Evolutionary conservation across 768 basidiomycete species (phyloP).

Genomic region (Collybia sordida): DNA sequence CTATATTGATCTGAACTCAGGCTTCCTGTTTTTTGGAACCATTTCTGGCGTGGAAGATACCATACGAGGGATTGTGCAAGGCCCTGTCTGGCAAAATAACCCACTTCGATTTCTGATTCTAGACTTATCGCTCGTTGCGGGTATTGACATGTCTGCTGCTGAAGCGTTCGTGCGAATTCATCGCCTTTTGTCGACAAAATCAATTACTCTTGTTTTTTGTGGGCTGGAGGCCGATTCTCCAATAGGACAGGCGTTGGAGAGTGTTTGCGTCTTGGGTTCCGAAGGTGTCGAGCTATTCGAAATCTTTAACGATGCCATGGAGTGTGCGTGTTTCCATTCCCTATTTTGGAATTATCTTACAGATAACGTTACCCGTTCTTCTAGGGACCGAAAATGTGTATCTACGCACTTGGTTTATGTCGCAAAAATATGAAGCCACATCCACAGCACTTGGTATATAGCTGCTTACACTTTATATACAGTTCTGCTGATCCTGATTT

Average conservation of each 20-base stretch:
- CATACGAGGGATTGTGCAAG: slow-evolving; percentile 73
- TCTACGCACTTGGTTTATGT: slow-evolving; percentile 74
- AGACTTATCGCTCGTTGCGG: slow-evolving; percentile 82
- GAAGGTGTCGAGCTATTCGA: slow-evolving; percentile 80
- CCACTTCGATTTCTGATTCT: slow-evolving; percentile 90
- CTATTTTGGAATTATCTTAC: background rate
- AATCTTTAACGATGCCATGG: slow-evolving; percentile 87
- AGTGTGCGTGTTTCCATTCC: slow-evolving; percentile 58
- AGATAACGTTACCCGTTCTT: background rate
- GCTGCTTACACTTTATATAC: background rate
- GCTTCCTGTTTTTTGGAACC: slow-evolving; percentile 92
- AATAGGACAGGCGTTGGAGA: slow-evolving; percentile 71
- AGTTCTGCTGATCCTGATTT: slow-evolving; percentile 2
- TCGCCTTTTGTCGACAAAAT: slow-evolving; percentile 69
- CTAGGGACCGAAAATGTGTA: slow-evolving; percentile 94
- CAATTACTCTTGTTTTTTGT: slow-evolving; percentile 88
- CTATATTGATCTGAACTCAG: slow-evolving; percentile 26
- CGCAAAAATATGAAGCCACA: slow-evolving; percentile 56
- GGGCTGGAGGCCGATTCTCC: slow-evolving; percentile 65
- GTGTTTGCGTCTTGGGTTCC: slow-evolving; percentile 78
- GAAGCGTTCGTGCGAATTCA: slow-evolving; percentile 95
- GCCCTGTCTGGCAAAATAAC: slow-evolving; percentile 64
- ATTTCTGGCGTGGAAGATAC: slow-evolving; percentile 88
- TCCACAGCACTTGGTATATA: slow-evolving; percentile 42
- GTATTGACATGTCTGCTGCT: slow-evolving; percentile 92